Base-by-base conservation (phyloP, 2,329 filamentous ascomycete genomes). In the Colletotrichum chlorophyti region DNA sequence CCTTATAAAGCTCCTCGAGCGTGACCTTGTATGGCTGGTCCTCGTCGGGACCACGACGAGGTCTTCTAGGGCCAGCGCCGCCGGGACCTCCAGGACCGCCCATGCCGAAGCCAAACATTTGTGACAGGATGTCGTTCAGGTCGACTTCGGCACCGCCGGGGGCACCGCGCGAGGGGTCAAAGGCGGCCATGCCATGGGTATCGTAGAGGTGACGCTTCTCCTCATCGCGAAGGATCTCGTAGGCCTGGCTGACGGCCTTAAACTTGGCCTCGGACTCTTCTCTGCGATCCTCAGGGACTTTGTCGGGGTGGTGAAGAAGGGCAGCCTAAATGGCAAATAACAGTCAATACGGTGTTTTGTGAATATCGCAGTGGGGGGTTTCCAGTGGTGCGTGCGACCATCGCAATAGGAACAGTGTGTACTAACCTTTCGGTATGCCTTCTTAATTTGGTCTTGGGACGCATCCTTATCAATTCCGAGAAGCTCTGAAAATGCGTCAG, bases 221-320 rank as follows among this genome's bases (percentile, higher is more conserved):
- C 63, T 98, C 94, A 81, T 99, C 94, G 77, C 87, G 90, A 53
- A 99, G 91, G 71, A 99, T 98, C 72, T 99, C 95, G 81, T 99
- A 99, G 66, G 95, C 95, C 77, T 96, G 90, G 60, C 91, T 93
- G 57, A 96, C 89, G 53, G 88, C 81, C 79, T 99, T 99, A 87
- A 99, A 99, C 70, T 89, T 93, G 70, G 88, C 83, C 74, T 98
- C 95, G 60, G 95, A 92, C 65, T 89, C 90, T 71, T 88, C 88
- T 66, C 94, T 89, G 70, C 93, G 87, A 24, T 90, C 87, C 75
- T 94, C 91, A 66, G 93, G 82, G 55, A 96, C 95, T 79, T 99
- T 99, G 79, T 99, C 95, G 42, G 95, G 95, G 71, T 99, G 95
- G 70, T 93, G 91, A 72, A 87, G 85, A 51, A 97, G 83, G 11